Evolutionary conservation across 208 protist genomes (phyloP), one percentile per base, ranked within the genome.

Genomic region (Trypanosoma theileri): DNA sequence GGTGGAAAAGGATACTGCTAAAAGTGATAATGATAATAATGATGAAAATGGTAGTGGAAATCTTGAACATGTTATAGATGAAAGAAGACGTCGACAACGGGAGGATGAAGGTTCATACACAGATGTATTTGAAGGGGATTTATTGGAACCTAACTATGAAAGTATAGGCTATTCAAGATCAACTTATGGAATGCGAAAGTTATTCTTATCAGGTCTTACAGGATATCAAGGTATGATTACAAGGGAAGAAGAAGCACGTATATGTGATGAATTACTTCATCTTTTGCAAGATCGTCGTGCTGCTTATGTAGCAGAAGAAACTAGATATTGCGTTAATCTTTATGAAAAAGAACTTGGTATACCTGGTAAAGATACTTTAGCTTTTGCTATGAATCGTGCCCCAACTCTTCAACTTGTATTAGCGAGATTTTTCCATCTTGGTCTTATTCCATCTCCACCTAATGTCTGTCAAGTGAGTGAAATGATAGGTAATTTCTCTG

Each of bases 381-480:
- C 92, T 28, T 94, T 93, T 69, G 75, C 82, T 42, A 81, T 95
- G 28, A 59, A 59, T 35, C 66, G 75, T 54, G 87, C 81, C 11
- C 86, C 88, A 0, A 84, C 86, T 6, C 75, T 96, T 52, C 80
- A 91, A 76, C 63, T 62, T 12, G 88, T 95, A 13, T 81, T 96
- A 12, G 55, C 71, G 46, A 85, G 89, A 35, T 89, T 94, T 63
- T 92, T 94, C 68, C 66, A 89, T 31, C 78, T 91, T 59, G 86
- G 86, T 46, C 73, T 96, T 59, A 94, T 96, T 61, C 89, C 92
- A 4, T 75, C 76, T 4, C 69, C 79, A 9, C 92, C 92, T 14
- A 96, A 96, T 68, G 86, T 95, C 54, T 90, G 84, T 57, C 92
- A 96, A 69, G 77, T 96, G 13, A 94, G 82, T 58, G 92, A 96